A percentile compares a stretch with the other conserved stretches of the same genome.
Conservation (phyloP, 805 yeast species). For the Saturnispora kantuleensis region DNA sequence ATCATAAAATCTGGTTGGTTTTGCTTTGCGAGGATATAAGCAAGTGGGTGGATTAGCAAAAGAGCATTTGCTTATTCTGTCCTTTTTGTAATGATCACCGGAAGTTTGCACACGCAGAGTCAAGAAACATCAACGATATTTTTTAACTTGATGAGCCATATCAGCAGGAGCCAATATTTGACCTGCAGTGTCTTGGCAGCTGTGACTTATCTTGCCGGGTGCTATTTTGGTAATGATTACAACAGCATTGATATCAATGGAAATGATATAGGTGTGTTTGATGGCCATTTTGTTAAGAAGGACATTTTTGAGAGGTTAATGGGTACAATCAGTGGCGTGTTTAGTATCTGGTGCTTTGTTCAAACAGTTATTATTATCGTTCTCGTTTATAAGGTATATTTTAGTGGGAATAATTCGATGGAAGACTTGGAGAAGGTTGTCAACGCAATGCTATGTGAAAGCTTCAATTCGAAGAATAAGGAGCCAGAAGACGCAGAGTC, state of each 20-base stretch:
- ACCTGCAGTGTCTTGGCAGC: not conserved
- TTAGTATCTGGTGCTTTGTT: not conserved
- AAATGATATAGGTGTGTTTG: not conserved
- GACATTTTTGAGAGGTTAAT: conserved; percentile 4
- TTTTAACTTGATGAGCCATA: not conserved
- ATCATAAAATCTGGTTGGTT: no score
- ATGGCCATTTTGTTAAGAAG: conserved; percentile 4
- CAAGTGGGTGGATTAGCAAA: no score
- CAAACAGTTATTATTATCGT: not conserved
- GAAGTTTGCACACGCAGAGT: not conserved
- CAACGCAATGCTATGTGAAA: conserved; percentile 10
- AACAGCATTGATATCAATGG: not conserved
- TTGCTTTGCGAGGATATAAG: no score
- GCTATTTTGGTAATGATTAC: not conserved
- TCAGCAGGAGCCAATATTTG: not conserved
- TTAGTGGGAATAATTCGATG: not conserved
- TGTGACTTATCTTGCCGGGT: not conserved
- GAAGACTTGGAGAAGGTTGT: conserved; percentile 10
- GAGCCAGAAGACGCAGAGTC: no score
- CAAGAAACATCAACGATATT: not conserved
- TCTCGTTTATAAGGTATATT: not conserved
- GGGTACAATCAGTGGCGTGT: not conserved
- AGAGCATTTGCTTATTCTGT: no score
- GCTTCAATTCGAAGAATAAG: no score
- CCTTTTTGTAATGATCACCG: no score